These are phyloP conservation scores for Daldinia decipiens DNA, from an alignment of 495 filamentous ascomycete genomes.

Conservation along the genomic window DNA sequence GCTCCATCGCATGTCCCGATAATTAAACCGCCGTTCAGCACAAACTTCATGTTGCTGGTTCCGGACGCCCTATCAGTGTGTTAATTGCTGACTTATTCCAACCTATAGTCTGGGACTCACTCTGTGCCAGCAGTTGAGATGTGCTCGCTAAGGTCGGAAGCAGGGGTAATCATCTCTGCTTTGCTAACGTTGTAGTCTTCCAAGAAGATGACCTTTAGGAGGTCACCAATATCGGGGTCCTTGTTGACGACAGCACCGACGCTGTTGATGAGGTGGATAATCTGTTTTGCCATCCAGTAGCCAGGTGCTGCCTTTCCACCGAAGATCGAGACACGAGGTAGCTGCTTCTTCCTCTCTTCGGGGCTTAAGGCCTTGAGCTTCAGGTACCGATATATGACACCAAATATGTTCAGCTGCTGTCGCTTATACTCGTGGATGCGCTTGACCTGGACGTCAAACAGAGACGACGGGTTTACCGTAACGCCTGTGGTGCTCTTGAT, in stretches of 20 bases:
- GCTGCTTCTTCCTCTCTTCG: conserved; percentile 86
- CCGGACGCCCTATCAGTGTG: conserved; percentile 57
- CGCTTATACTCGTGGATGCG: conserved; percentile 99
- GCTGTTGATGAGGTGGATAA: conserved; percentile 95
- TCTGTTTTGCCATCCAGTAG: conserved; percentile 99
- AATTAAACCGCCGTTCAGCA: conserved; percentile 94
- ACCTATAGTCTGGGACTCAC: conserved; percentile 45
- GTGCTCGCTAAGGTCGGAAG: conserved; percentile 96
- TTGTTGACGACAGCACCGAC: conserved; percentile 93
- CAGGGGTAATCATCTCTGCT: conserved; percentile 94
- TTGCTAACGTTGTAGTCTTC: conserved; percentile 99
- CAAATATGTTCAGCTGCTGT: conserved; percentile 98
- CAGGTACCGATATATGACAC: conserved; percentile 94
- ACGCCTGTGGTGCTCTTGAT: conserved; percentile 84
- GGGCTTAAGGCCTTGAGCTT: conserved; percentile 84
- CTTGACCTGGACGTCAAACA: conserved; percentile 98
- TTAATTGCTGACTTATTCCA: conserved; percentile 11
- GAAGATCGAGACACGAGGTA: conserved; percentile 95
- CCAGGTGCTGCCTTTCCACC: conserved; percentile 97
- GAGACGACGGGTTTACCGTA: conserved; percentile 82
- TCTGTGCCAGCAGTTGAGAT: conserved; percentile 98
- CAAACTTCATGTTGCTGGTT: conserved; percentile 96
- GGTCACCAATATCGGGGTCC: conserved; percentile 89
- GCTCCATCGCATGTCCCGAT: conserved; percentile 98
- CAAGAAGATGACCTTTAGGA: conserved; percentile 95